Evolutionary conservation across 768 basidiomycete genomes (phyloP).

Genomic region (Suillus decipiens): DNA sequence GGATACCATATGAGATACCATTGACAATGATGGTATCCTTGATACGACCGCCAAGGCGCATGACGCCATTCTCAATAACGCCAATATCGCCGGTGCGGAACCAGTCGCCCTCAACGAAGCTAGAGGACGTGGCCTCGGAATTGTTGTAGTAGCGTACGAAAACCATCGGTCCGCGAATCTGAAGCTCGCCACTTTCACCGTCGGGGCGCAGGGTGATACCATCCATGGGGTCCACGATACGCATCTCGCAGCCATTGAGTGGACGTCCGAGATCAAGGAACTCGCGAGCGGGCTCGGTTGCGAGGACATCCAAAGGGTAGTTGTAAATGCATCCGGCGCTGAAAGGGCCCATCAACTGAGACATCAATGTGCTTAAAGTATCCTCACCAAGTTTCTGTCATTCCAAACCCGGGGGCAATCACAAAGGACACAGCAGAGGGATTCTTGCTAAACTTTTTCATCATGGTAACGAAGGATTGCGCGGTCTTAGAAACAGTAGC

Average conservation of each 20-base stretch:
- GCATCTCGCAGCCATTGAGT: slow-evolving; percentile 34
- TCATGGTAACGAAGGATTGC: slow-evolving; percentile 34
- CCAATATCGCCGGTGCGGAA: slow-evolving; percentile 61
- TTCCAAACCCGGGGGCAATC: slow-evolving; percentile 37
- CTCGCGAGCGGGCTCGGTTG: slow-evolving; percentile 25
- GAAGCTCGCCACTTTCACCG: slow-evolving; percentile 39
- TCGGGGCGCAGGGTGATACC: slow-evolving; percentile 28
- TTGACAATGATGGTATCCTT: slow-evolving; percentile 43
- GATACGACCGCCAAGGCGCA: slow-evolving; percentile 39
- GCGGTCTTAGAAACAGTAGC: slow-evolving; percentile 42
- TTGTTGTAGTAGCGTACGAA: slow-evolving; percentile 52
- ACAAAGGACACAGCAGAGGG: slow-evolving; percentile 14
- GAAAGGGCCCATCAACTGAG: not conserved
- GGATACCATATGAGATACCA: slow-evolving; percentile 38
- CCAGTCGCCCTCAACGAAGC: slow-evolving; percentile 53
- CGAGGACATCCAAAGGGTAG: slow-evolving; percentile 28
- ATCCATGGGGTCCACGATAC: slow-evolving; percentile 33
- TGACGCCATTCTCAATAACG: slow-evolving; percentile 33
- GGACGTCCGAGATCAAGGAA: slow-evolving; percentile 40
- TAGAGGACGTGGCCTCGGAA: slow-evolving; percentile 44
- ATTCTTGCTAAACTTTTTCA: slow-evolving; percentile 29
- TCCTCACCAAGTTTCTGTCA: slow-evolving; percentile 45
- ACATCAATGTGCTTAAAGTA: not conserved
- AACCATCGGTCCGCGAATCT: slow-evolving; percentile 41
- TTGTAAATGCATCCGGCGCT: slow-evolving; percentile 43